These are phyloP conservation scores for Triticum timopheevii DNA, from an alignment of 176 grass and related monocot species.

Conservation along the genomic window DNA sequence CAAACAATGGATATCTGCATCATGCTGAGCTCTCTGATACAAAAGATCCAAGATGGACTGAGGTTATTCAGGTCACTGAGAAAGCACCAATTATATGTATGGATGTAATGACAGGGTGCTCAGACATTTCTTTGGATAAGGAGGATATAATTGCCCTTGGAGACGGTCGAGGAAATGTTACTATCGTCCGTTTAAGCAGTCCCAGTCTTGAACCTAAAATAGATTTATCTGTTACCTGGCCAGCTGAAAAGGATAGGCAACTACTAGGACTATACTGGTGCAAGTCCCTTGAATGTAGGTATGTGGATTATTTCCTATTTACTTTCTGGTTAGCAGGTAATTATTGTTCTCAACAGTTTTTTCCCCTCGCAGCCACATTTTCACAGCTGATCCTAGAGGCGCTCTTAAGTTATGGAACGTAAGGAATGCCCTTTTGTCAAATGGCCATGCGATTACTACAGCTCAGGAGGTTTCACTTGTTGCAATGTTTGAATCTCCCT, in stretches of 20 bases:
- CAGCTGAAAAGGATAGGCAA: slow-evolving; percentile 90
- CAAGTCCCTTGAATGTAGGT: slow-evolving; percentile 87
- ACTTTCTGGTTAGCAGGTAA: not conserved
- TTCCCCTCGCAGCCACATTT: slow-evolving; percentile 54
- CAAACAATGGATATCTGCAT: slow-evolving; percentile 85
- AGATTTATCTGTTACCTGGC: slow-evolving; percentile 58
- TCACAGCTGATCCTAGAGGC: slow-evolving; percentile 88
- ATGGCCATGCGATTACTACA: slow-evolving; percentile 18
- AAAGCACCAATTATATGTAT: slow-evolving; percentile 82
- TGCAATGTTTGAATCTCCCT: slow-evolving; percentile 64
- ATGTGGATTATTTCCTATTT: slow-evolving; percentile 19
- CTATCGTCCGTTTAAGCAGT: slow-evolving; percentile 46
- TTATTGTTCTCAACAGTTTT: slow-evolving; percentile 20
- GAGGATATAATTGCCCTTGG: slow-evolving; percentile 85
- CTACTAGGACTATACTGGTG: slow-evolving; percentile 86
- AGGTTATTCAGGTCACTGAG: slow-evolving; percentile 60
- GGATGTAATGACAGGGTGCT: slow-evolving; percentile 50
- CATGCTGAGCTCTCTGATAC: slow-evolving; percentile 53
- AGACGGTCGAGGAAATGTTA: slow-evolving; percentile 86
- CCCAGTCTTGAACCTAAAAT: slow-evolving; percentile 40
- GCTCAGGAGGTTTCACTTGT: slow-evolving; percentile 48
- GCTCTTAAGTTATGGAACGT: slow-evolving; percentile 84
- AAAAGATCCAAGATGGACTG: slow-evolving; percentile 59
- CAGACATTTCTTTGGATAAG: slow-evolving; percentile 37
- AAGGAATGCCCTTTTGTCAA: slow-evolving; percentile 40